Evolutionary conservation across 768 basidiomycete species (phyloP), one percentile per base, ranked within the genome.

Genomic region (Leccinum barrowsii): DNA sequence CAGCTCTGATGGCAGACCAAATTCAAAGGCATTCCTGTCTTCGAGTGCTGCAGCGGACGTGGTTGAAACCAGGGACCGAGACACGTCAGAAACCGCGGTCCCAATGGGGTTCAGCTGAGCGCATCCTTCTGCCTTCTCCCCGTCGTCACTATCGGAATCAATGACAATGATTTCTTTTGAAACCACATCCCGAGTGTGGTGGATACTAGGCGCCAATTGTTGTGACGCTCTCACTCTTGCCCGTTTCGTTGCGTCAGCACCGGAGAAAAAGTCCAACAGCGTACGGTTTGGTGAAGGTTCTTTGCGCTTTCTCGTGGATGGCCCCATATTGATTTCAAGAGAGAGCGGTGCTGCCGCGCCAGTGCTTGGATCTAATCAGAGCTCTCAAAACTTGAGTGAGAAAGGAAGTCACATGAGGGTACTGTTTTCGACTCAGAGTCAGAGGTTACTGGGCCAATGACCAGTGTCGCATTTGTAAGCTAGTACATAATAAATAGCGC

Each of bases 121-220:
- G 0, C 34, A 22, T 40, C 32, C 7, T 26, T 51, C 46, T 37
- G 44, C 44, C 17, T 44, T 42, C 54, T 19, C 50, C n/a, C 32
- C 65, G 4, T 69, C 68, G 26, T 86, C 85, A 53, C 79, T 79
- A 63, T 86, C 85, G 19, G 85, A 85, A 66, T 87, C 85, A 56
- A 88, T 81, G 57, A 86, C 70, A 50, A 87, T 86, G 60, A 85
- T 65, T 61, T 86, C 80, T 60, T 69, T 53, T 24, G 62, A 50
- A 44, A 40, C 35, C 22, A 37, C 56, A 44, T 34, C 50, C 42
- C 42, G 42, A 44, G 51, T 19, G 11, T 21, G 56, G 51, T 22
- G 54, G 12, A 24, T 52, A 24, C 17, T 6, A 22, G 52, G 24
- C 4, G 49, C 5, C 2, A 1, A 8, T 50, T 47, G 56, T 54